phyloP scores from a whole-genome alignment of 805 yeast genomes.

The Lachancea cidri region DNA sequence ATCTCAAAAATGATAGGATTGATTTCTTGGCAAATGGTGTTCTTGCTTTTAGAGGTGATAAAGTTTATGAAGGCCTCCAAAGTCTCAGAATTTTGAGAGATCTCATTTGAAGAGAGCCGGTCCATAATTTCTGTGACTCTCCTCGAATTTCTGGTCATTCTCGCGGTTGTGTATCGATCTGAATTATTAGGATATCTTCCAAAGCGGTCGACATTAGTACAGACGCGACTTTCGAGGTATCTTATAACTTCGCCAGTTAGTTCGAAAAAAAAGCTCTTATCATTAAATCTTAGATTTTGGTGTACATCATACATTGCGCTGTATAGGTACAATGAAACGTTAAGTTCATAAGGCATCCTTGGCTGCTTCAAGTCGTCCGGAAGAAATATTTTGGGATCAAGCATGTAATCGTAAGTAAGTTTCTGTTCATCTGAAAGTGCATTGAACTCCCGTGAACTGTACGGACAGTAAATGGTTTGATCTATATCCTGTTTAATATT shows the following conservation, averaged over 20 bases:
- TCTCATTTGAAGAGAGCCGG: slow-evolving; percentile 18
- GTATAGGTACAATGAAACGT: slow-evolving; percentile 13
- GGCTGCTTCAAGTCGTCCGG: slow-evolving; percentile 12
- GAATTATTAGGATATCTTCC: slow-evolving; percentile 1
- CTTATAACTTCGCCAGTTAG: not conserved
- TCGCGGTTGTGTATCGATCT: slow-evolving; percentile 7
- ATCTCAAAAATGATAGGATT: slow-evolving; percentile 24
- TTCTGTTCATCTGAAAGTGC: slow-evolving; percentile 16
- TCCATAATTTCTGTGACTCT: slow-evolving; percentile 22
- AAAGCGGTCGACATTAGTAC: not conserved
- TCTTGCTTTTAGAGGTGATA: slow-evolving; percentile 5
- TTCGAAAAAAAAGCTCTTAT: not conserved
- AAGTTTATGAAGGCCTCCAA: slow-evolving; percentile 1
- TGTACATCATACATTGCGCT: not conserved
- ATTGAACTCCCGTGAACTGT: slow-evolving; percentile 3
- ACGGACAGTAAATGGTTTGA: slow-evolving; percentile 12
- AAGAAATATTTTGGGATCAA: slow-evolving; percentile 25
- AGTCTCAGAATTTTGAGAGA: slow-evolving; percentile 2
- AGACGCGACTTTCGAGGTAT: slow-evolving; percentile 4
- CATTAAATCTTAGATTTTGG: not conserved
- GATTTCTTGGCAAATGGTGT: slow-evolving; percentile 14
- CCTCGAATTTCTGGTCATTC: slow-evolving; percentile 28
- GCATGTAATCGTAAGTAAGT: slow-evolving; percentile 23
- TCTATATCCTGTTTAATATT: slow-evolving; percentile 20
- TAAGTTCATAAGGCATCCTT: slow-evolving; percentile 22